phyloP scores from a whole-genome alignment of 148 eudicot species.

The Tetragonia tetragonoides region DNA sequence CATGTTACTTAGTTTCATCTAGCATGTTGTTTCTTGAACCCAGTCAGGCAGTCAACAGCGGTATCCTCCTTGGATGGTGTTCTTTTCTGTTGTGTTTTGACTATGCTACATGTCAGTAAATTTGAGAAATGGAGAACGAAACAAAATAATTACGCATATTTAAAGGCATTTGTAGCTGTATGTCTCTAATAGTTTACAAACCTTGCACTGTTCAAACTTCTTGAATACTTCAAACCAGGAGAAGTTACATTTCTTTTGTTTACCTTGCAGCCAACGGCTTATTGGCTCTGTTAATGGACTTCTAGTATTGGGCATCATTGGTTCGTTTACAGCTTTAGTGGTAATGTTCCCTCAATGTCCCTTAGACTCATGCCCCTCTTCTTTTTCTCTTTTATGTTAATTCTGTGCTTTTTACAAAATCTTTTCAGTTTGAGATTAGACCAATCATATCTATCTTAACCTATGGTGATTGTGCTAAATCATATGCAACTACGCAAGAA shows the following conservation, averaged over 20 bases:
- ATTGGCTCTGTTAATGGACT: constrained; percentile 86
- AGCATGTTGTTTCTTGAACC: background rate
- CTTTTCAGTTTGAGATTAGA: background rate
- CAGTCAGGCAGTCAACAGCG: no score
- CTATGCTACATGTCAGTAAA: background rate
- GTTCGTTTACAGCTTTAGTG: constrained; percentile 76
- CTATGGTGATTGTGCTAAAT: background rate
- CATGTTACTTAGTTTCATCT: background rate
- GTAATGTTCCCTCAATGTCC: constrained; percentile 41
- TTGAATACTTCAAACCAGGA: background rate
- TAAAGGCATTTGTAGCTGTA: background rate
- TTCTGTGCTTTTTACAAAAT: background rate
- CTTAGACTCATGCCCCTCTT: background rate
- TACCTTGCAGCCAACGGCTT: constrained; percentile 67
- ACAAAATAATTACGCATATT: background rate
- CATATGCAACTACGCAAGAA: background rate
- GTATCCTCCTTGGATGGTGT: background rate
- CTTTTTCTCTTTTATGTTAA: background rate
- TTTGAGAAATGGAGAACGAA: background rate
- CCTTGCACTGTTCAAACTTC: background rate
- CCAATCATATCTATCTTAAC: background rate
- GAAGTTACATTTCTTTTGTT: background rate
- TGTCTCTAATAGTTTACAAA: background rate
- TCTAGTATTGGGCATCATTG: constrained; percentile 67
- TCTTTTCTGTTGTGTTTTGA: background rate